Evolutionary conservation across 192 early-diverging fungal genomes (phyloP), one percentile per base, ranked within the genome.

Genomic region (Gigaspora rosea): DNA sequence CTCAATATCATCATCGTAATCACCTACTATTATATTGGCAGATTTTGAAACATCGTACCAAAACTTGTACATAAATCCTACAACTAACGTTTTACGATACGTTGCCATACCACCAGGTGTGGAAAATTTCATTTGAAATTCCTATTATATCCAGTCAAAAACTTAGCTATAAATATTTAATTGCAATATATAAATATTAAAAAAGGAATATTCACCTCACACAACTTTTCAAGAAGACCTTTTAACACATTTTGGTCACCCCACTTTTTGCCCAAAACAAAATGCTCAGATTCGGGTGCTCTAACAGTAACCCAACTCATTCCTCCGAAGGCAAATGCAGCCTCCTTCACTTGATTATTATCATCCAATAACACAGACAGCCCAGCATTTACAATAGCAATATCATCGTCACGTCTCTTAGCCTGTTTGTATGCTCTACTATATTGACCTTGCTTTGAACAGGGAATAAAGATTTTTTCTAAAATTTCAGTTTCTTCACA

Each of bases 331-430:
- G 88, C 91, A 76, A 94, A 91, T 27, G 82, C 78, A 18, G 86
- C 90, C 15, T 93, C 88, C 35, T 77, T 50, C 46, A 92, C 85
- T 2, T 76, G 78, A 64, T 82, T 81, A 8, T 83, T 81, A 12
- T 73, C 49, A 50, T 88, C 85, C 4, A 95, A 79, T 15, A 75
- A 71, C 12, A 94, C 85, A 18, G 87, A 81, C 22, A 95, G 81
- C 3, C 88, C 91, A 62, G 92, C 88, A 32, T 93, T 95, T 67
- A 93, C 94, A 78, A 95, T 95, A 15, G 95, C 92, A 75, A 95
- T 95, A 79, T 94, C 93, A 79, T 94, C 94, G 81, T 94, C 92
- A 82, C 90, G 90, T 80, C 95, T 86, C 81, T 94, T 94, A 69
- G 95, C 90, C 85, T 95, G 94, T 85, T 95, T 95, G 86, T 90